These are phyloP conservation scores for Cyberlindnera mycetangii DNA, from an alignment of 805 yeast species.

Conservation along the genomic window DNA sequence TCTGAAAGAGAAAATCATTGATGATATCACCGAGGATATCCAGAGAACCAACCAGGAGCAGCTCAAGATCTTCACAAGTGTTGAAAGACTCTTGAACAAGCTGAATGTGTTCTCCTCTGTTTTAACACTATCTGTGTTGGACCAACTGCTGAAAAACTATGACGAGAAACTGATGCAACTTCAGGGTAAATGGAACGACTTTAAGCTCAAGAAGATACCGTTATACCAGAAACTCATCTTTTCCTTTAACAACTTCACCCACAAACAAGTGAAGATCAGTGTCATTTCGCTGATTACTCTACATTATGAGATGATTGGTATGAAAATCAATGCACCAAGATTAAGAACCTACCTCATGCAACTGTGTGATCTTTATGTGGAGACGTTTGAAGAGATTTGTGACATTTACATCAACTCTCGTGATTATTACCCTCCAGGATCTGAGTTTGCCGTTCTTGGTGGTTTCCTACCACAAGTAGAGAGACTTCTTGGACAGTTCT, in stretches of 20 bases:
- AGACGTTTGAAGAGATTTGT: constrained; percentile 15
- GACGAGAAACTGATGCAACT: constrained; percentile 7
- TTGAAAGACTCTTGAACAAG: constrained; percentile 10
- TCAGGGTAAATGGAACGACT: constrained; percentile 10
- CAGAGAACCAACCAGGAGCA: background rate
- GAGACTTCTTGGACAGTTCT: constrained; percentile 9
- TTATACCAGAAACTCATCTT: constrained; percentile 15
- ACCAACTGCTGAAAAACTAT: constrained; percentile 9
- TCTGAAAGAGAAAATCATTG: background rate
- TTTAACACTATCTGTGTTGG: constrained; percentile 8
- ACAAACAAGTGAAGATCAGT: constrained; percentile 16
- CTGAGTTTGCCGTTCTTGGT: constrained; percentile 20
- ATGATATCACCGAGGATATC: background rate
- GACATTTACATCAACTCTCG: constrained; percentile 23
- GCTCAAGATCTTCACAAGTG: background rate
- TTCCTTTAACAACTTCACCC: constrained; percentile 10
- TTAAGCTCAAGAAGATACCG: constrained; percentile 11
- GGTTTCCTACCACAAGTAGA: constrained; percentile 16
- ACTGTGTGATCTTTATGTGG: constrained; percentile 2
- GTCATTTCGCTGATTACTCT: constrained; percentile 14
- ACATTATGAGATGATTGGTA: constrained; percentile 20
- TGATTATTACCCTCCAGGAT: constrained; percentile 21
- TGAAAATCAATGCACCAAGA: constrained; percentile 8
- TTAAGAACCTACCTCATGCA: constrained; percentile 4
- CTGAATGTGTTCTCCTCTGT: constrained; percentile 11